Base-by-base conservation (phyloP, 352 stramenopile genomes). In the Phytophthora litchii region DNA sequence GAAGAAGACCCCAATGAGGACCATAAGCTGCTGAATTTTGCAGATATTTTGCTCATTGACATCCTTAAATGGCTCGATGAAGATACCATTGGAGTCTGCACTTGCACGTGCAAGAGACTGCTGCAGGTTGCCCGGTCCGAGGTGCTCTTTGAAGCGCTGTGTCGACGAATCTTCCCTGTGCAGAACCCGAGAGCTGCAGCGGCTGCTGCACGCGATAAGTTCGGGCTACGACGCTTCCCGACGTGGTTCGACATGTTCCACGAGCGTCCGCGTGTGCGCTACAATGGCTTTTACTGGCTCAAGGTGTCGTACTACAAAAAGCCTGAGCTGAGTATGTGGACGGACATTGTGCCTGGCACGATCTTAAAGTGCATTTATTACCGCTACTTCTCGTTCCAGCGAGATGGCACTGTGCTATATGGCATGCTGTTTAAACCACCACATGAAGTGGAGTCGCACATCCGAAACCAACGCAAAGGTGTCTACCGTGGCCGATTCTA, bases 321-420 rank as follows among this genome's bases (percentile, higher is more conserved):
- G 60, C 82, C 84, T 11, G 82, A 94, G 67, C 66, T 88, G 53
- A 94, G 87, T 64, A 91, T 94, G 83, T 93, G 81, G 82, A 86
- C 67, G 23, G 84, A 93, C 11, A 67, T 71, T 17, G 78, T 89
- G 13, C 73, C 81, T 0, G 79, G 77, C 27, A 87, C 84, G 58
- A 91, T 94, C 60, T 67, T 94, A 10, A 81, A 88, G 54, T 83
- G 86, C 32, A 74, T 92, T 21, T 92, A 94, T 67, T 94, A 94
- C 66, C 80, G 84, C 41, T 92, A 92, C 60, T 91, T 94, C 27
- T 83, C 71, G 16, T 94, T 94, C 65, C 78, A 89, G 47, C 71
- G 78, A 29, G 75, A 94, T 42, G 84, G 82, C 21, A 76, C 78
- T 0, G 80, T 93, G 40, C 60, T 91, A 9, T 93, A 93, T 51